Evolutionary conservation across 352 stramenopile species (phyloP), one percentile per base, ranked within the genome.

Genomic region (Phytophthora palmivora): DNA sequence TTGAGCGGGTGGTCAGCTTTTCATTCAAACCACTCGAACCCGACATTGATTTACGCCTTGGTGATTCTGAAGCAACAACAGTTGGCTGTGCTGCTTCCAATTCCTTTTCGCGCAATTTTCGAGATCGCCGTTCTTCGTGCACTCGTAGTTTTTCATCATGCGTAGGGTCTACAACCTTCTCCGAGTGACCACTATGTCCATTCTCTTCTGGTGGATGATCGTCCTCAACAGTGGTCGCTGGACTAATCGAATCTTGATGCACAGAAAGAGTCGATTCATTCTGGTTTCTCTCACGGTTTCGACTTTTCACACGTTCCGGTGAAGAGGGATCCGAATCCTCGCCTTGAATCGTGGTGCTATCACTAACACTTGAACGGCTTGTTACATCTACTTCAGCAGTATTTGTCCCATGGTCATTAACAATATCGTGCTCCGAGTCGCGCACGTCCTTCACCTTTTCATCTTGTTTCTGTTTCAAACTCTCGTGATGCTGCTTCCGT

Each of bases 51-150:
- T 53, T 56, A 18, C 34, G 50, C 19, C 45, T 43, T 37, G 44
- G 55, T 48, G 44, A 52, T 63, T 60, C 43, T 41, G 36, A 56
- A 57, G 42, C 41, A 24, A 42, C 52, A 9, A 47, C 53, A 7
- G n/a, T 59, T 47, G 30, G 14, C 43, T 46, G 49, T 16, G 26
- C 46, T 53, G 38, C 50, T 38, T 38, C 14, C 19, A 69, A 18
- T 22, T 78, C 58, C 30, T 70, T 57, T n/a, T 76, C 57, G 10
- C 32, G 47, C 22, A 41, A n/a, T 55, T 67, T 69, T 21, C 48
- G 57, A 5, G 48, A 53, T 24, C 61, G 46, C 7, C 53, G 61
- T 51, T 77, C 54, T 64, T 70, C 55, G 18, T 52, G 47, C 1
- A 34, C 24, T 9, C 43, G 51, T n/a, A 58, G 55, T 18, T 67